phyloP scores from a whole-genome alignment of 768 basidiomycete species.

The Rhizopogon vulgaris region DNA sequence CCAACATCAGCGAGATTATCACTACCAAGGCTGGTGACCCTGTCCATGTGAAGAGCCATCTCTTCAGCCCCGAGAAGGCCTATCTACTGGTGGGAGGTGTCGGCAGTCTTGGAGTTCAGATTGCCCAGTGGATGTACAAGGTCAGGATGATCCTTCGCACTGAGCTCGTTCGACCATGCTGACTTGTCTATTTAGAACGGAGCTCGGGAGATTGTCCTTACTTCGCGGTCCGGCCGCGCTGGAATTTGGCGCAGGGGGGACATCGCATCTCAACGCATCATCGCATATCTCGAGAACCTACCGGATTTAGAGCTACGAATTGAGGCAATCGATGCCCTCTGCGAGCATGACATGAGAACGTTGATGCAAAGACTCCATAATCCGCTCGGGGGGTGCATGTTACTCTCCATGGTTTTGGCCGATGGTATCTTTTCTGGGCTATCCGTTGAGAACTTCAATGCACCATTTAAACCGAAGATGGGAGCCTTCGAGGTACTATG shows the following conservation, averaged over 20 bases:
- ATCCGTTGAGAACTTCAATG: conserved; percentile 16
- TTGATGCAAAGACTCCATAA: neutral
- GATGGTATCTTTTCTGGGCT: neutral
- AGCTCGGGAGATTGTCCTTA: conserved; percentile 26
- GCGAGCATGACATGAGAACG: neutral
- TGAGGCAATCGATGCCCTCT: neutral
- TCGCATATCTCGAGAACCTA: neutral
- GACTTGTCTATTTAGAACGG: neutral
- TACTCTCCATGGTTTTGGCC: neutral
- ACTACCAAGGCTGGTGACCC: neutral
- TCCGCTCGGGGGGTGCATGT: neutral
- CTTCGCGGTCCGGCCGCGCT: conserved; percentile 17
- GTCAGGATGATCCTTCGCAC: neutral
- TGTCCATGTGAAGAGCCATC: conserved; percentile 8
- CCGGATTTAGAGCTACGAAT: neutral
- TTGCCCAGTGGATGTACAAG: conserved; percentile 27
- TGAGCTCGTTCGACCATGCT: neutral
- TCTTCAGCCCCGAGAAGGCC: conserved; percentile 25
- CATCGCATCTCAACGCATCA: neutral
- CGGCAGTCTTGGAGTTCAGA: conserved; percentile 19
- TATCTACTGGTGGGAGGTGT: conserved; percentile 20
- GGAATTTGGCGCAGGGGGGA: neutral
- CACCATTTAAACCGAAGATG: conserved; percentile 17
- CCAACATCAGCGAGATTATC: neutral
- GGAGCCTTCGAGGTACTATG: conserved; percentile 13